A percentile compares a stretch with the other conserved stretches of the same genome.
phyloP scores from a whole-genome alignment of 768 basidiomycete genomes.

The Fistulinella prunicolor region DNA sequence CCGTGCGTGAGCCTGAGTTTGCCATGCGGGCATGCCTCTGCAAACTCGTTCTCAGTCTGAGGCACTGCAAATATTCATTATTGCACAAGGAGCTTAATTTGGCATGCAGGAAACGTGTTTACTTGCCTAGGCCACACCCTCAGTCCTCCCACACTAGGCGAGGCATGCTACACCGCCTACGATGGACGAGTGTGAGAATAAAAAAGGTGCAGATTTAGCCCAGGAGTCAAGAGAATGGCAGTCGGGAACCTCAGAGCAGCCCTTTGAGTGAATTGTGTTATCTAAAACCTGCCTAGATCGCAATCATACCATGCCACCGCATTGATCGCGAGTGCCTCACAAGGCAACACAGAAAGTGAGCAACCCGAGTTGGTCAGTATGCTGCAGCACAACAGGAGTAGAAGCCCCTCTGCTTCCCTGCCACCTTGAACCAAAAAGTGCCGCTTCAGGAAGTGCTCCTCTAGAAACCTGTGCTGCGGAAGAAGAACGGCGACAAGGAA shows the following conservation, averaged over 20 bases:
- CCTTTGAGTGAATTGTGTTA: background rate
- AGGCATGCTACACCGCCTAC: constrained; percentile 70
- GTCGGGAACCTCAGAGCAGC: background rate
- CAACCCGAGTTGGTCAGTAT: background rate
- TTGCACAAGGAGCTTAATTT: constrained; percentile 13
- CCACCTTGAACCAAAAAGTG: constrained; percentile 11
- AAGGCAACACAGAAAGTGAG: constrained; percentile 9
- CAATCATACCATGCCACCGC: constrained; percentile 11
- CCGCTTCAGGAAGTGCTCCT: constrained; percentile 11
- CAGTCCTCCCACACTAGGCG: constrained; percentile 79
- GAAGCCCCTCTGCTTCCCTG: constrained; percentile 20
- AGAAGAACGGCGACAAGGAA: constrained; percentile 11
- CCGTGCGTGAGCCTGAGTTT: constrained; percentile 47
- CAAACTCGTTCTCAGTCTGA: constrained; percentile 79
- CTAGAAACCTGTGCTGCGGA: constrained; percentile 15
- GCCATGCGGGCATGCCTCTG: constrained; percentile 69
- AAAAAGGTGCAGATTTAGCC: background rate
- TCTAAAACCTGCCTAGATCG: constrained; percentile 2
- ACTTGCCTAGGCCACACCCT: constrained; percentile 64
- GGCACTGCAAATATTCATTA: constrained; percentile 8
- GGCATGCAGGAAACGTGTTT: constrained; percentile 14
- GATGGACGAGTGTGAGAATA: constrained; percentile 39
- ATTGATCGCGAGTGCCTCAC: constrained; percentile 1
- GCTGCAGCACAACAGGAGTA: constrained; percentile 16
- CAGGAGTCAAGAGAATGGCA: background rate